These are phyloP conservation scores for Kodamaea derodonti DNA, from an alignment of 1,139 yeast genomes.

Conservation along the genomic window DNA sequence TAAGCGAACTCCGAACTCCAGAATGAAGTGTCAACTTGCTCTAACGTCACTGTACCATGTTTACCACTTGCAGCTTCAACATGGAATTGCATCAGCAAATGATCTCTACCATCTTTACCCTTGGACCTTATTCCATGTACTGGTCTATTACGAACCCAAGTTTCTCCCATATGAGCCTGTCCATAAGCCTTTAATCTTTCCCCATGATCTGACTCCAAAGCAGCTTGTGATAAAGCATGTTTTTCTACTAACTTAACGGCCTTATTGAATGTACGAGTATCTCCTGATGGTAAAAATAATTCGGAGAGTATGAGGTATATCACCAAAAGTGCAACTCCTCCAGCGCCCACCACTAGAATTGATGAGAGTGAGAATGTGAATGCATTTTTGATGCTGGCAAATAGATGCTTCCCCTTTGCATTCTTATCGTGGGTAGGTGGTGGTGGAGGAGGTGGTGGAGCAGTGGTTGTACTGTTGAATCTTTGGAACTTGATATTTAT, in stretches of 20 bases:
- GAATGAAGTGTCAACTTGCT: conserved; percentile 64
- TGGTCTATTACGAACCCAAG: conserved; percentile 89
- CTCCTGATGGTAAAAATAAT: conserved; percentile 83
- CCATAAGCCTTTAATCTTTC: conserved; percentile 81
- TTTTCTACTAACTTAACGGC: conserved; percentile 75
- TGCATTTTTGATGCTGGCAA: conserved; percentile 46
- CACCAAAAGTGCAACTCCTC: conserved; percentile 66
- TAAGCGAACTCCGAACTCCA: conserved; percentile 73
- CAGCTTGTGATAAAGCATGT: conserved; percentile 55
- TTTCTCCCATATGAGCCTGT: conserved; percentile 53
- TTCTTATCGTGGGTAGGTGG: conserved; percentile 40
- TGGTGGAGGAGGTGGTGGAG: conserved; percentile 24
- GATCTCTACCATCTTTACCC: conserved; percentile 76
- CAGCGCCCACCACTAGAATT: conserved; percentile 59
- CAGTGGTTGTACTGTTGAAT: conserved; percentile 19
- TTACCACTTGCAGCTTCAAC: conserved; percentile 59
- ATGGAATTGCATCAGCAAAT: conserved; percentile 78
- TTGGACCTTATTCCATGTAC: conserved; percentile 51
- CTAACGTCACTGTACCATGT: conserved; percentile 70
- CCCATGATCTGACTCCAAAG: conserved; percentile 52
- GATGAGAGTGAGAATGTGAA: conserved; percentile 62
- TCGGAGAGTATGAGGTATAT: conserved; percentile 75
- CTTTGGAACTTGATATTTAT: conserved; percentile 1
- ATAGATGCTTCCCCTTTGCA: conserved; percentile 35
- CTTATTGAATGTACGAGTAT: conserved; percentile 82